Conservation (phyloP, 2,329 filamentous ascomycete genomes). For the Talaromyces islandicus region DNA sequence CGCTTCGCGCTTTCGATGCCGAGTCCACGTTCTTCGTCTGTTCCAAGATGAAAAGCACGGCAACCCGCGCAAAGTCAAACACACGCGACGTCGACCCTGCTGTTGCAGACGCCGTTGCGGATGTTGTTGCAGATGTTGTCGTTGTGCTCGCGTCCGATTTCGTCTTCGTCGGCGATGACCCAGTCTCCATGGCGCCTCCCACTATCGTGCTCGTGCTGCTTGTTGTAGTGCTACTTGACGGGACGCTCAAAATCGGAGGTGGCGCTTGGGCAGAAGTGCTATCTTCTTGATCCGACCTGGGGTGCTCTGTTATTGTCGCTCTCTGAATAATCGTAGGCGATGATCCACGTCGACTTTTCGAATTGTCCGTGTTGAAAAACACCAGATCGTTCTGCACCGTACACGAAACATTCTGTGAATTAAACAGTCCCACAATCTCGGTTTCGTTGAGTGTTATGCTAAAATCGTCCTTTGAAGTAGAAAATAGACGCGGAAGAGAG, state of each 20-base stretch:
- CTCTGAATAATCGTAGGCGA: not conserved
- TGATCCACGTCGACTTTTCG: constrained; percentile 20
- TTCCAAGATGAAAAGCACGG: constrained; percentile 37
- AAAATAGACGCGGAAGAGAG: constrained; percentile 69
- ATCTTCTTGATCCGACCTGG: not conserved
- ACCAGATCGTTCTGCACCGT: constrained; percentile 80
- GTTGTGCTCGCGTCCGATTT: not conserved
- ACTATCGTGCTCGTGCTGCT: not conserved
- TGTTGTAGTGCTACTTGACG: not conserved
- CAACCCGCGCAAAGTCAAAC: constrained; percentile 30
- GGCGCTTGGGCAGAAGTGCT: constrained; percentile 3
- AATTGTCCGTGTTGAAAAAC: constrained; percentile 51
- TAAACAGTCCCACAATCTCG: constrained; percentile 70
- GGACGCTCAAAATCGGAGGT: constrained; percentile 7
- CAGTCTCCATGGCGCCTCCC: not conserved
- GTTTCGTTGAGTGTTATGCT: constrained; percentile 67
- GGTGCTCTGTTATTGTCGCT: not conserved
- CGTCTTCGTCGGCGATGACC: not conserved
- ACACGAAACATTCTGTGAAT: constrained; percentile 69
- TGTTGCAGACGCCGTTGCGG: constrained; percentile 8
- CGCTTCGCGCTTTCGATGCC: constrained; percentile 22
- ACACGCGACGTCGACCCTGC: constrained; percentile 12
- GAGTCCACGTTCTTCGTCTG: constrained; percentile 25
- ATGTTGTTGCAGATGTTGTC: constrained; percentile 11
- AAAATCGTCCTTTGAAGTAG: constrained; percentile 61